phyloP scores from a whole-genome alignment of 2,329 filamentous ascomycete genomes.

The Scorias spongiosa region DNA sequence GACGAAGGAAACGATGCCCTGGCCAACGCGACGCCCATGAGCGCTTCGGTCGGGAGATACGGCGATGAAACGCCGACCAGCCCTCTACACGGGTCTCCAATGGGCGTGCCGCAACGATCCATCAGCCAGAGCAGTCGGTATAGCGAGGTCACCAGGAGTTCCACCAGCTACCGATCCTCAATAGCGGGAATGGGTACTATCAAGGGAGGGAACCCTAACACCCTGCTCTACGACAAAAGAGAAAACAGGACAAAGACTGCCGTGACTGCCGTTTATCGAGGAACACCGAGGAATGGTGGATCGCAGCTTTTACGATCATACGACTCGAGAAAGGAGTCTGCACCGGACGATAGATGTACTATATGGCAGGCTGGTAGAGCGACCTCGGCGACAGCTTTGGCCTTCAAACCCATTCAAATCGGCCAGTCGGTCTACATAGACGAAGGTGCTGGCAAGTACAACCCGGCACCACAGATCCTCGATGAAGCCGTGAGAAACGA shows the following conservation, averaged over 20 bases:
- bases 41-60: conserved; percentile 4
- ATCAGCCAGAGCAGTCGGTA: conserved; percentile 68
- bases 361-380: conserved; percentile 96
- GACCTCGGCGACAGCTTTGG: conserved; percentile 78
- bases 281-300: conserved; percentile 51
- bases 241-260: conserved; percentile 60
- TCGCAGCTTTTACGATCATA: conserved; percentile 71
- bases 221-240: conserved; percentile 71
- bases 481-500: conserved; percentile 88
- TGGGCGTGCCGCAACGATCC: conserved; percentile 40
- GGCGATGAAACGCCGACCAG: conserved; percentile 19
- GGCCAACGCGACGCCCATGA: conserved; percentile 33
- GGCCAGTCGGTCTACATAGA: conserved; percentile 91
- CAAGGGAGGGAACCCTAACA: conserved; percentile 68
- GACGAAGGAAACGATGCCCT: conserved; percentile 64
- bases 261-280: conserved; percentile 81
- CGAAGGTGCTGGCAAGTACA: conserved; percentile 81
- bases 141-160: conserved; percentile 58
- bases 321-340: conserved; percentile 80
- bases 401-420: conserved; percentile 90
- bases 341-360: conserved; percentile 82
- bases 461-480: conserved; percentile 69
- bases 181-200: conserved; percentile 24
- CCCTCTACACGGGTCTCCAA: conserved; percentile 18
- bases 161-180: conserved; percentile 17